Base-by-base conservation (phyloP, 441 rosid genomes). In the Hura crepitans region DNA sequence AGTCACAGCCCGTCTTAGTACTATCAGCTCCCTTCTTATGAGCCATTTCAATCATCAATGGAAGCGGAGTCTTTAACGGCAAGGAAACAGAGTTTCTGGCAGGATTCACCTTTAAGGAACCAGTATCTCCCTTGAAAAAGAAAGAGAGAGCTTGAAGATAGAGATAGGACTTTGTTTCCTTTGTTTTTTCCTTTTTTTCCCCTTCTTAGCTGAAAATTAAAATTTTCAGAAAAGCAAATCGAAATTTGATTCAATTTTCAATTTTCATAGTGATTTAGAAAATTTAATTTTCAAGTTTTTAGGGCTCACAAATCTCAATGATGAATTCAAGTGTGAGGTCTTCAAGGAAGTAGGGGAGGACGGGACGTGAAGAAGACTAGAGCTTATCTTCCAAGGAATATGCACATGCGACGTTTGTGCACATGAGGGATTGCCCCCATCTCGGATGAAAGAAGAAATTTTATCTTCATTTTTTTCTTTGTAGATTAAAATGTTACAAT, bases 1-100 rank as follows among this genome's bases (percentile, higher is more conserved):
- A 92, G 75, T 94, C 99, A 65, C 97, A 97, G 73, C 97, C 97
- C 61, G 92, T 94, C 85, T 94, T 94, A 13, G 97, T 94, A 59
- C 99, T 94, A 2, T 97, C 99, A 11, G 97, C 97, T 69, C 99
- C 97, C 77, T 94, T 94, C 83, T 94, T 94, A 81, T 94, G 99
- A 23, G 99, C 99, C 72, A 88, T 84, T 71, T 92, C 86, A 33
- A 94, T 89, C 1, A 89, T 87, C 66, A 86, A 63, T 1, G 92
- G 92, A 62, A 84, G 20, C 66, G 86, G 81, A 47, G 87, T 75
- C 37, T 80, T 78, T 60, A 15, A 57, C 2, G 91, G 89, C n/a
- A 75, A 68, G 20, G 87, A 76, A 28, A 84, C 75, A 15, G 84
- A 69, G 75, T 73, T 76, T 31, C 76, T 63, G 54, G 65, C 70